Percentiles rank a stretch among this genome's conserved stretches.
Conservation (phyloP, 2,329 filamentous ascomycete species). For the Chaetomium sp. region DNA sequence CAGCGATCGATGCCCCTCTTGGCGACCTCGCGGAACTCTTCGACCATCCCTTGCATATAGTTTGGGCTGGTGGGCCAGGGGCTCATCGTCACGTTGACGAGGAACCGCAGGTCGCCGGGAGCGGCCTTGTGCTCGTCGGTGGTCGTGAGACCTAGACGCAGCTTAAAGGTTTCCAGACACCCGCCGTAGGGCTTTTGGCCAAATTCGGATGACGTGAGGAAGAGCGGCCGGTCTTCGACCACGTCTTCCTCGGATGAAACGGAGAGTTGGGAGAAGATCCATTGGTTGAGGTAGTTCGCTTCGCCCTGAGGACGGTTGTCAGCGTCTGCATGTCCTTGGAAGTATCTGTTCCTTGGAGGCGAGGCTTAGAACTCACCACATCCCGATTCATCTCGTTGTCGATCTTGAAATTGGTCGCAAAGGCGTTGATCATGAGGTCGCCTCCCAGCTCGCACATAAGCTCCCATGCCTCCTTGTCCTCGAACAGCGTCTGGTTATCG, state of each 20-base stretch:
- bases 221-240: too few relatives aligned
- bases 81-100: neutral
- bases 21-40: neutral
- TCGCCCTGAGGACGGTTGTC: neutral
- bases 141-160: too few relatives aligned
- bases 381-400: neutral
- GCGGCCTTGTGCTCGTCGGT: too few relatives aligned
- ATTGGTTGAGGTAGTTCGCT: too few relatives aligned
- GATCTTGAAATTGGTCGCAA: neutral
- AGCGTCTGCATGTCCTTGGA: neutral
- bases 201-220: too few relatives aligned
- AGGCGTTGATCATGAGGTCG: neutral
- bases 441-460: neutral
- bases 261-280: too few relatives aligned
- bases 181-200: too few relatives aligned
- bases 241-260: too few relatives aligned
- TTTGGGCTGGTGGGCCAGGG: neutral
- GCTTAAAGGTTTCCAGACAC: too few relatives aligned
- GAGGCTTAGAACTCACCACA: neutral
- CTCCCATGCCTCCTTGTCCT: neutral
- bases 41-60: neutral
- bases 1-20: neutral
- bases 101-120: too few relatives aligned
- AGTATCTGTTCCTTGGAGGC: neutral
- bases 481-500: neutral